Conservation (phyloP, 129 eudicot species). For the Erigeron canadensis region DNA sequence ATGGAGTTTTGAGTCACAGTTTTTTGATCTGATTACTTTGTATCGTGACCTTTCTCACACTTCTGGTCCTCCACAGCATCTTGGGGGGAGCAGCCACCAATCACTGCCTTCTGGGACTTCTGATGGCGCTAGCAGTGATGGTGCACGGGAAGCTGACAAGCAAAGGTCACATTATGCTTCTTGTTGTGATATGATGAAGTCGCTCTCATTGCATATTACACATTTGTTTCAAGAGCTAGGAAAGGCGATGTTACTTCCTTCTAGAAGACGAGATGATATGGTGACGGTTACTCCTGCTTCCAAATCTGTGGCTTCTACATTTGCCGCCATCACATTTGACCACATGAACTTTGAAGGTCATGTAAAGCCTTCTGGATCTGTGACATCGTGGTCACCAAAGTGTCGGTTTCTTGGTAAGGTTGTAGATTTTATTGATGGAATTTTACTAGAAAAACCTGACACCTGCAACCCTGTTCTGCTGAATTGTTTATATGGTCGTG, state of each 20-base stretch:
- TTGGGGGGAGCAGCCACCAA: conserved; percentile 48
- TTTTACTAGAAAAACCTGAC: conserved; percentile 80
- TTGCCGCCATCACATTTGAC: conserved; percentile 69
- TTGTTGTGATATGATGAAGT: conserved; percentile 81
- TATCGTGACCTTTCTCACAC: conserved; percentile 83
- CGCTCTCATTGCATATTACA: conserved; percentile 75
- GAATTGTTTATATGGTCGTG: conserved; percentile 81
- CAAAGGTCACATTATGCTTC: conserved; percentile 74
- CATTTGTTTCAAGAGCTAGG: conserved; percentile 96
- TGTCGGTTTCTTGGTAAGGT: conserved; percentile 94
- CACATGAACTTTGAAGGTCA: conserved; percentile 85
- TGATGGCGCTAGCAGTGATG: conserved; percentile 41
- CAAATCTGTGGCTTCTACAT: conserved; percentile 76
- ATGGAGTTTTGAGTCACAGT: conserved; percentile 91
- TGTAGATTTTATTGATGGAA: conserved; percentile 73
- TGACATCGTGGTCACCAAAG: conserved; percentile 73
- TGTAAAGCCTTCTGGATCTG: conserved; percentile 66
- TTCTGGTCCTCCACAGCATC: conserved; percentile 61
- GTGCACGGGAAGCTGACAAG: conserved; percentile 53
- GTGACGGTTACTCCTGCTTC: conserved; percentile 75
- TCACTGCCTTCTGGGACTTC: conserved; percentile 45
- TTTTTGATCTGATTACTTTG: conserved; percentile 74
- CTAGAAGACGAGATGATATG: conserved; percentile 86
- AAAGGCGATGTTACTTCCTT: conserved; percentile 81
- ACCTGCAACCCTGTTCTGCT: conserved; percentile 77